A percentile compares a stretch with the other conserved stretches of the same genome.
Conservation (phyloP, 176 grass and related monocot species). For the Thalia dealbata region DNA sequence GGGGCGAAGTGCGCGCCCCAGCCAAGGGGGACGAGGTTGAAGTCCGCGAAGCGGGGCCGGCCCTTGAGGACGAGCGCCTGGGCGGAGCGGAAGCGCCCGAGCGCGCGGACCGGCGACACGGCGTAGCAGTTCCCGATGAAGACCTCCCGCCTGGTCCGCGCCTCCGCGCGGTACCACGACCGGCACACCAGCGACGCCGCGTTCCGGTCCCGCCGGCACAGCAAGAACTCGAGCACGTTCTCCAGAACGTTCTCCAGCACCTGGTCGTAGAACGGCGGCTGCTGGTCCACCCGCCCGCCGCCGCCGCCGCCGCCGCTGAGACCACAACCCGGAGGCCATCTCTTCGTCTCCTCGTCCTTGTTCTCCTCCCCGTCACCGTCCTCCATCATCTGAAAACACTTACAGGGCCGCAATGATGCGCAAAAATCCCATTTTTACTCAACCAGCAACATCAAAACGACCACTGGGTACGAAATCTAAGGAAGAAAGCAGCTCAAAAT, state of each 20-base stretch:
- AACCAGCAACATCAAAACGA: neutral
- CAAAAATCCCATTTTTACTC: neutral
- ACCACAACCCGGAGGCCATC: conserved; percentile 21
- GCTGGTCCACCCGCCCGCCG: conserved; percentile 19
- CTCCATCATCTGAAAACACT: neutral
- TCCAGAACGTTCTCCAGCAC: conserved; percentile 88
- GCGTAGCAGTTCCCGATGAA: conserved; percentile 81
- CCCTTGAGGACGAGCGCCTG: conserved; percentile 62
- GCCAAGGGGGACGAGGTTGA: conserved; percentile 59
- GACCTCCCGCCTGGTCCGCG: conserved; percentile 44
- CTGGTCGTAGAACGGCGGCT: conserved; percentile 61
- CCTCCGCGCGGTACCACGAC: conserved; percentile 76
- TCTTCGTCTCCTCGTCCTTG: neutral
- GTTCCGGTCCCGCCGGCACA: conserved; percentile 47
- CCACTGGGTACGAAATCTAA: neutral
- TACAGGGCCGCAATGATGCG: neutral
- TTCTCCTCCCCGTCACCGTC: neutral
- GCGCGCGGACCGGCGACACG: conserved; percentile 43
- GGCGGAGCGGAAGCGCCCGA: conserved; percentile 53
- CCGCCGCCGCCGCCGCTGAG: conserved; percentile 17
- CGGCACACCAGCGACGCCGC: conserved; percentile 69
- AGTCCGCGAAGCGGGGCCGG: conserved; percentile 83
- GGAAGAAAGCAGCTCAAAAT: neutral
- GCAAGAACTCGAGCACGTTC: conserved; percentile 88
- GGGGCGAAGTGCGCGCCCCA: conserved; percentile 68